phyloP scores from a whole-genome alignment of 805 yeast genomes.

The Groenewaldozyma tartarivorans region DNA sequence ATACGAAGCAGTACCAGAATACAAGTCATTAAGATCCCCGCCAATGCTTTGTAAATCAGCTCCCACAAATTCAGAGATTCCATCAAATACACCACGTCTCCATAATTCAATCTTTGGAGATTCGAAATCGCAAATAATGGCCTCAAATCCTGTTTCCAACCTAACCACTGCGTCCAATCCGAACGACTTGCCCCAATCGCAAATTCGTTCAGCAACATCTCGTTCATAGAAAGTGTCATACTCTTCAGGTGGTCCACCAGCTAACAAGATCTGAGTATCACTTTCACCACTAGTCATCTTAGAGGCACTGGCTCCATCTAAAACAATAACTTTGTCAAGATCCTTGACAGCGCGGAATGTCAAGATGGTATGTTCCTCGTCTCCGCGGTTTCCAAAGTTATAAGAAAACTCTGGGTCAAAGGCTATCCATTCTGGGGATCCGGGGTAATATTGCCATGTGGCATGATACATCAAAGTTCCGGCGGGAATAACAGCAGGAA shows the following conservation, averaged over 20 bases:
- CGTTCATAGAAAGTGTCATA: constrained; percentile 28
- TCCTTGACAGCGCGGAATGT: constrained; percentile 42
- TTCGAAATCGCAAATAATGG: constrained; percentile 46
- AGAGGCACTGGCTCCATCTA: constrained; percentile 65
- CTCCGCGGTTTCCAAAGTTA: constrained; percentile 1
- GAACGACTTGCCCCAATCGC: constrained; percentile 43
- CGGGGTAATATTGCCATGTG: constrained; percentile 35
- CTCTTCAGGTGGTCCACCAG: constrained; percentile 26
- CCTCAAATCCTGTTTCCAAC: constrained; percentile 52
- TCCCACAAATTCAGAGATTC: constrained; percentile 6
- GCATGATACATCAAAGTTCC: constrained; percentile 52
- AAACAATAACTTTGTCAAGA: constrained; percentile 35
- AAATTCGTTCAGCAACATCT: constrained; percentile 41
- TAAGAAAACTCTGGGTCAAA: constrained; percentile 54
- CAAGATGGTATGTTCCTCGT: constrained; percentile 1
- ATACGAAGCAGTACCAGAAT: constrained; percentile 29
- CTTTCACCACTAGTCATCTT: constrained; percentile 46
- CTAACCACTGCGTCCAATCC: constrained; percentile 51
- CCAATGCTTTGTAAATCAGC: constrained; percentile 10
- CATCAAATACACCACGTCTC: not conserved
- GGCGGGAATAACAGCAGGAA: constrained; percentile 4
- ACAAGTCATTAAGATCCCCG: constrained; percentile 13
- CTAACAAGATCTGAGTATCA: constrained; percentile 42
- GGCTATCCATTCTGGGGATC: constrained; percentile 50
- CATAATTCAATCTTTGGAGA: constrained; percentile 36